Evolutionary conservation across 2,329 filamentous ascomycete genomes (phyloP), one percentile per base, ranked within the genome.

Genomic region (Phyllosticta ampelicida): DNA sequence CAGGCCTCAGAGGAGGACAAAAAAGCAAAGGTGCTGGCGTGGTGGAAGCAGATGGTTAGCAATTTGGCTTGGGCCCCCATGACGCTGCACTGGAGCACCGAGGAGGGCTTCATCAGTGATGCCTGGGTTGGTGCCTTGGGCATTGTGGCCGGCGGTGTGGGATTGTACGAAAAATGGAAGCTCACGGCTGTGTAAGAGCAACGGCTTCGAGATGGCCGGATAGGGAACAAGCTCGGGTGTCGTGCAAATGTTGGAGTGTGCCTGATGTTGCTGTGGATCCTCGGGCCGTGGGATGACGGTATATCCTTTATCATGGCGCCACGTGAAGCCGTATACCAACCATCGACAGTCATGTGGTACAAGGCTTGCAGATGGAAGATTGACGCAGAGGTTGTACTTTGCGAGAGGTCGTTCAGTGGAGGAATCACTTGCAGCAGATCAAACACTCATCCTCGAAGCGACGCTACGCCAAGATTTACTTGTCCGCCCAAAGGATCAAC

Each of bases 1-100:
- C 74, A 74, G 74, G 74, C 51, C 2, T 21, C 64, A 63, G 57
- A 61, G 61, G 20, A 70, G 54, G 62, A 66, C 52, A 63, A 59
- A 53, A 71, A 28, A 44, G 69, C 60, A 55, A 63, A 71, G 44
- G 68, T 70, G 36, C 64, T 66, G 63, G 71, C 67, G 61, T 90
- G 82, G 82, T 85, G 80, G 77, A 83, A 80, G 67, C 81, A 85
- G 67, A 73, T 92, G 56, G 76, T 84, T 19, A 80, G 85, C 49
- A 90, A 90, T 72, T 68, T 83, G 61, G 84, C 86, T 29, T 95
- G 89, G 84, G 83, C 87, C 58, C 90, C 91, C 29, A 76, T 95
- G 69, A 92, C 89, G 61, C 67, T 92, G 58, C 90, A 96, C 75
- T 96, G 88, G 86, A 86, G 89, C 66, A 71, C 86, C 48, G 83